Base-by-base conservation (phyloP, 2,329 filamentous ascomycete species). In the Bipolaris sorokiniana region DNA sequence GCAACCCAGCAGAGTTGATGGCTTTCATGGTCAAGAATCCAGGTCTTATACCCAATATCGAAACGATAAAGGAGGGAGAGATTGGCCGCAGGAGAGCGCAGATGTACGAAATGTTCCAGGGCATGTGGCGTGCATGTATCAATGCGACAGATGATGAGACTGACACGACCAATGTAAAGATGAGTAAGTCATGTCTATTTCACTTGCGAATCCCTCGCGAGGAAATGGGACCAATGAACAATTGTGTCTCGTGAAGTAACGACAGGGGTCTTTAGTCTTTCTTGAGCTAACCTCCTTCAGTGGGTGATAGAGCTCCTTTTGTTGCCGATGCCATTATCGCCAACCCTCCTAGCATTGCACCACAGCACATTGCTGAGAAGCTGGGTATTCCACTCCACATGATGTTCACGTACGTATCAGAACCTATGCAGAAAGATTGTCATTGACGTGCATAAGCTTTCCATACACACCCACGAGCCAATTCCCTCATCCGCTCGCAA, bases 21-120 rank as follows among this genome's bases (percentile, higher is more conserved):
- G 88, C 89, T 0, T 94, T 92, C 73, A 94, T 95, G 91, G 90
- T 93, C 33, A 92, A 92, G 77, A 92, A 94, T 67, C 90, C 82
- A 0, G 90, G 90, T 3, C 81, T 94, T 74, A 89, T 95, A 2
- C 90, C 91, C 0, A 89, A 84, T 1, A 78, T 93, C 22, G 86
- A 90, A 60, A 89, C 88, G 0, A 84, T 94, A 53, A 88, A 86
- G 60, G 84, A 87, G 1, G 90, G 90, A 3, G 90, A 94, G 63
- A 88, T 94, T 56, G 85, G 87, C 0, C 81, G 82, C 22, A 80
- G 89, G 28, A 80, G 91, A 37, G 82, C 84, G 4, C 84, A 86
- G 46, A 93, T 94, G 88, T 89, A 85, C 2, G 88, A 90, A 59
- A 94, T 94, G 88, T 92, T 94, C 68, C 83, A 91, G 58, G 90